These are phyloP conservation scores for Papiliotrema fonsecae DNA, from an alignment of 1,284 basidiomycete species.

Conservation along the genomic window DNA sequence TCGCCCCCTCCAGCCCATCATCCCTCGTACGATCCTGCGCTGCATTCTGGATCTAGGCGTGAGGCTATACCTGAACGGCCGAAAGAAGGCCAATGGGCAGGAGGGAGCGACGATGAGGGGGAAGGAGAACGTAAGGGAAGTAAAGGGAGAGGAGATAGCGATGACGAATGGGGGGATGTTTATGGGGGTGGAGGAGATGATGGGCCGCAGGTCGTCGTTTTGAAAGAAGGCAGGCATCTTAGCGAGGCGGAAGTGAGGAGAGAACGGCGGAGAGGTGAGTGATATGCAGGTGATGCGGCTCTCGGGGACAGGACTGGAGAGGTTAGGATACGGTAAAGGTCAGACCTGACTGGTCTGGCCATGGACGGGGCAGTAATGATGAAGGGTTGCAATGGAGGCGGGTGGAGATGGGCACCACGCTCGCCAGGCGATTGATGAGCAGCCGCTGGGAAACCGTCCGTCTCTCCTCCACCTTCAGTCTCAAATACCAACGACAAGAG, in stretches of 20 bases:
- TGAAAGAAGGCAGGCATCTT: slow-evolving; percentile 78
- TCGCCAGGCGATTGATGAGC: neutral
- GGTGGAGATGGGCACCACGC: no score
- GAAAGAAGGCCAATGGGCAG: slow-evolving; percentile 36
- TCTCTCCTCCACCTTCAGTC: slow-evolving; percentile 12
- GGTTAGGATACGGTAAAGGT: no score
- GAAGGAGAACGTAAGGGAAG: slow-evolving; percentile 11
- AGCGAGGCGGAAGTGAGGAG: slow-evolving; percentile 69
- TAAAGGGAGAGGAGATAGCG: slow-evolving; percentile 51
- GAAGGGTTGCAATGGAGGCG: no score
- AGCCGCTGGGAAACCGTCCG: slow-evolving; percentile 20
- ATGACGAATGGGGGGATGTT: slow-evolving; percentile 65
- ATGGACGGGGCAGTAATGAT: no score
- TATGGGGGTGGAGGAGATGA: slow-evolving; percentile 72
- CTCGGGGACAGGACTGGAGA: no score
- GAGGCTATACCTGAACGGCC: slow-evolving; percentile 35
- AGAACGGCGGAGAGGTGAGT: slow-evolving; percentile 65
- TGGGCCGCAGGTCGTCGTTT: slow-evolving; percentile 75
- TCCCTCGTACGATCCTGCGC: neutral
- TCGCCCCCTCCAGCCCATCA: slow-evolving; percentile 11
- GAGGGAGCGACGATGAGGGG: slow-evolving; percentile 31
- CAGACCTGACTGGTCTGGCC: no score
- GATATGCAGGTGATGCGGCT: neutral
- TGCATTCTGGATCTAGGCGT: slow-evolving; percentile 4
- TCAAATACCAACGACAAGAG: neutral